A percentile compares a stretch with the other conserved stretches of the same genome.
Evolutionary conservation across 805 yeast species (phyloP).

Genomic region (Nakazawaea peltata): DNA sequence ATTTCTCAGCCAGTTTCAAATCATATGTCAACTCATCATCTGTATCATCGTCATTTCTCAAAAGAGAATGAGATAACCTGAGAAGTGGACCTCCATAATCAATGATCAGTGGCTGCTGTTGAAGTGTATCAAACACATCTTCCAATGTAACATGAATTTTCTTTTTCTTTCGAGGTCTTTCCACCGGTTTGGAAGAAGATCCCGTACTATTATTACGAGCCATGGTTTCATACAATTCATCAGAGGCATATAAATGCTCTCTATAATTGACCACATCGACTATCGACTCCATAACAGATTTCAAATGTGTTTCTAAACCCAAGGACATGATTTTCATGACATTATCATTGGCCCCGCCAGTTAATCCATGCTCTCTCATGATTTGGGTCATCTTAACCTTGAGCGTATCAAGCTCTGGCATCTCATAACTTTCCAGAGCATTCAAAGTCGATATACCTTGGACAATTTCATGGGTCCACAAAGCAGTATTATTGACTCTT

Average conservation of each 20-base stretch:
- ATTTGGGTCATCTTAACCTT: conserved; percentile 68
- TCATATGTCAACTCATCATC: neutral
- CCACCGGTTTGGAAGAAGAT: conserved; percentile 13
- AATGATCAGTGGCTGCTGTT: conserved; percentile 55
- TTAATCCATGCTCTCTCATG: conserved; percentile 82
- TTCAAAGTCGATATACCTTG: conserved; percentile 80
- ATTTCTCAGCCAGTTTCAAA: too few species aligned
- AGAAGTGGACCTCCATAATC: conserved; percentile 60
- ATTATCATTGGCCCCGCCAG: conserved; percentile 71
- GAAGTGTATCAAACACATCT: conserved; percentile 59
- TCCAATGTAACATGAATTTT: conserved; percentile 49
- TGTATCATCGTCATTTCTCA: conserved; percentile 47
- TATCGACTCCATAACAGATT: conserved; percentile 63
- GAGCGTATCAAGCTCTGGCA: conserved; percentile 73
- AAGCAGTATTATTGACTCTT: conserved; percentile 38
- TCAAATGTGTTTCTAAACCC: conserved; percentile 80
- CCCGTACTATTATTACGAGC: neutral
- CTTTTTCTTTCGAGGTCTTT: too few species aligned
- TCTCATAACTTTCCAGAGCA: conserved; percentile 65
- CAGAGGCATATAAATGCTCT: conserved; percentile 33
- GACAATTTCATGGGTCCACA: conserved; percentile 89
- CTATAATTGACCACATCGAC: conserved; percentile 65
- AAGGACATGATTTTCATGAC: conserved; percentile 68
- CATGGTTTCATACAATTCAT: conserved; percentile 21
- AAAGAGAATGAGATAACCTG: conserved; percentile 37